Evolutionary conservation across 805 yeast genomes (phyloP).

Genomic region (Torulaspora microellipsoides): DNA sequence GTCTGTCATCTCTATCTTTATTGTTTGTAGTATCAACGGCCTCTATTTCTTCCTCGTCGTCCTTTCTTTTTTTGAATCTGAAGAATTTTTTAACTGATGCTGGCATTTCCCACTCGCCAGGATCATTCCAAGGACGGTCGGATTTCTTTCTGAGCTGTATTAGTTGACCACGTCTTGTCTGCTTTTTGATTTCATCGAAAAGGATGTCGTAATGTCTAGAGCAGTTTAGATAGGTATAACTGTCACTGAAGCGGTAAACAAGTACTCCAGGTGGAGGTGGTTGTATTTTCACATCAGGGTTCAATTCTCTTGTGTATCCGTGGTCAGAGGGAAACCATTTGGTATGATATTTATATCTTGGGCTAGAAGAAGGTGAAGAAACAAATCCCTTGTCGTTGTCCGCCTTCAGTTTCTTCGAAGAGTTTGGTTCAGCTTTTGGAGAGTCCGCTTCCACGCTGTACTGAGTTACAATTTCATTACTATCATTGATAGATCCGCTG

Average conservation of each 20-base stretch:
- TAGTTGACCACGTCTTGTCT: constrained; percentile 59
- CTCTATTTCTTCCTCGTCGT: constrained; percentile 21
- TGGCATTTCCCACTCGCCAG: constrained; percentile 52
- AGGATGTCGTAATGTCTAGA: constrained; percentile 68
- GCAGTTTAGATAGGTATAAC: constrained; percentile 77
- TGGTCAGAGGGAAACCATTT: constrained; percentile 64
- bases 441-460: constrained; percentile 9
- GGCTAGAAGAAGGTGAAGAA: not conserved
- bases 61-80: constrained; percentile 22
- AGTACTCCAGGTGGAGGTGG: constrained; percentile 91
- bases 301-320: constrained; percentile 40
- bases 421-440: constrained; percentile 7
- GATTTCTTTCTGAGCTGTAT: constrained; percentile 32
- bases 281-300: constrained; percentile 51
- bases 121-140: constrained; percentile 88
- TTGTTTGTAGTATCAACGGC: not conserved
- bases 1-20: constrained; percentile 46
- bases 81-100: constrained; percentile 19
- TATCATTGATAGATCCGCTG: constrained; percentile 48
- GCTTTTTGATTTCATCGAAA: constrained; percentile 57
- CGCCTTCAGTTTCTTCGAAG: constrained; percentile 5
- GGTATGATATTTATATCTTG: constrained; percentile 44
- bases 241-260: constrained; percentile 77
- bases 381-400: not conserved
- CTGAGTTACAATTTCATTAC: constrained; percentile 5